phyloP scores from a whole-genome alignment of 2,329 filamentous ascomycete genomes.

The Hypoxylon sp. region DNA sequence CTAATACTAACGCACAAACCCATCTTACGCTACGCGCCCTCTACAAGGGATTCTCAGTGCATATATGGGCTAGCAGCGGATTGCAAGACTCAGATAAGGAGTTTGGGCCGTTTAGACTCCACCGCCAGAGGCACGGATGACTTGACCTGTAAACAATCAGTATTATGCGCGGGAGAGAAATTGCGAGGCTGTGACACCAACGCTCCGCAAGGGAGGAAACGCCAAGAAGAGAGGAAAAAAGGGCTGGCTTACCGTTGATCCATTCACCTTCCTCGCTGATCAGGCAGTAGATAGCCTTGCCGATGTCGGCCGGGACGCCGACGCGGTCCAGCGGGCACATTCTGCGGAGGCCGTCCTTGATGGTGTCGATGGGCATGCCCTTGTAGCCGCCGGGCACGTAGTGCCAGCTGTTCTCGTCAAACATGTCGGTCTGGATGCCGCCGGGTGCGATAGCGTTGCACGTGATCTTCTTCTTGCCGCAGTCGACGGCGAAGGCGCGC shows the following conservation, averaged over 20 bases:
- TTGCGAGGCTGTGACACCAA: background rate
- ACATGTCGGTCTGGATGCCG: conserved; percentile 84
- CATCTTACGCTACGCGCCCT: background rate
- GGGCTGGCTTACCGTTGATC: conserved; percentile 70
- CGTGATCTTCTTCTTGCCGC: conserved; percentile 76
- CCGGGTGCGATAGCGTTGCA: conserved; percentile 81
- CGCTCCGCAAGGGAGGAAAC: background rate
- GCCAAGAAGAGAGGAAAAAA: background rate
- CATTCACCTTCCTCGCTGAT: conserved; percentile 72
- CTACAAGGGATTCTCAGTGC: background rate
- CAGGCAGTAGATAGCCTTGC: conserved; percentile 69
- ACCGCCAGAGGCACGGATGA: conserved; percentile 55
- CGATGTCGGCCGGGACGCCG: conserved; percentile 71
- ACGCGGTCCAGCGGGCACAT: conserved; percentile 73
- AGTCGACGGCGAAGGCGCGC: conserved; percentile 79
- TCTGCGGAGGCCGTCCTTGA: conserved; percentile 68
- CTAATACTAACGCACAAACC: background rate
- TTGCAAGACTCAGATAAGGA: background rate
- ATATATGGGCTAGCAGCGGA: background rate
- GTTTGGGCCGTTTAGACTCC: conserved; percentile 48
- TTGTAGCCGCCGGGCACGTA: conserved; percentile 71
- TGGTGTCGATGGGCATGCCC: conserved; percentile 66
- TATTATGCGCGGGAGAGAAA: background rate
- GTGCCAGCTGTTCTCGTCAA: conserved; percentile 77
- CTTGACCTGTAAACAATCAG: conserved; percentile 49